Evolutionary conservation across 495 filamentous ascomycete genomes (phyloP).

Genomic region (Penicillium cataractarum): DNA sequence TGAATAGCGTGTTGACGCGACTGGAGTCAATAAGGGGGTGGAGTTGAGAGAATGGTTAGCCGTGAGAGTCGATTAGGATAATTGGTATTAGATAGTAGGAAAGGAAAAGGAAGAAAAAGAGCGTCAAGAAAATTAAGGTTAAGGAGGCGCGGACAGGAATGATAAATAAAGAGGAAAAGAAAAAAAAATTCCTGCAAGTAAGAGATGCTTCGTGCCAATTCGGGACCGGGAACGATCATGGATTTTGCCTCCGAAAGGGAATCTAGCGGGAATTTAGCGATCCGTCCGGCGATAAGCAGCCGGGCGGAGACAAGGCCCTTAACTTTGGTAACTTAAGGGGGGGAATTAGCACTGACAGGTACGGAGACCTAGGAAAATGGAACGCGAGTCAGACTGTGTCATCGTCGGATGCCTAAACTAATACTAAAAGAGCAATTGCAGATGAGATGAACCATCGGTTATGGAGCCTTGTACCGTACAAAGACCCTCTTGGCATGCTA

Average conservation of each 20-base stretch:
- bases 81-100: neutral
- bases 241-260: slow-evolving; percentile 21
- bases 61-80: neutral
- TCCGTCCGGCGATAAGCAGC: slow-evolving; percentile 22
- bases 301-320: slow-evolving; percentile 3
- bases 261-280: too few relatives aligned
- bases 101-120: slow-evolving; percentile 8
- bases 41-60: slow-evolving; percentile 8
- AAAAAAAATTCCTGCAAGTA: neutral
- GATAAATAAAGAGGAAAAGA: slow-evolving; percentile 5
- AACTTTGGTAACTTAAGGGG: neutral
- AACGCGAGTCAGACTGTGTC: neutral
- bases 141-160: slow-evolving; percentile 8
- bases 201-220: neutral
- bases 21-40: slow-evolving; percentile 5
- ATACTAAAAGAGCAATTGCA: neutral
- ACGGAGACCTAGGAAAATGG: neutral
- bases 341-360: neutral
- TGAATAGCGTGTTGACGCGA: slow-evolving; percentile 6
- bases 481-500: neutral
- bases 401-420: neutral
- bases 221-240: slow-evolving; percentile 15
- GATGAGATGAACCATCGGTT: neutral
- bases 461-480: neutral
- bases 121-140: slow-evolving; percentile 4